These are phyloP conservation scores for Globisporangium spinosum DNA, from an alignment of 352 stramenopile genomes.

Conservation along the genomic window DNA sequence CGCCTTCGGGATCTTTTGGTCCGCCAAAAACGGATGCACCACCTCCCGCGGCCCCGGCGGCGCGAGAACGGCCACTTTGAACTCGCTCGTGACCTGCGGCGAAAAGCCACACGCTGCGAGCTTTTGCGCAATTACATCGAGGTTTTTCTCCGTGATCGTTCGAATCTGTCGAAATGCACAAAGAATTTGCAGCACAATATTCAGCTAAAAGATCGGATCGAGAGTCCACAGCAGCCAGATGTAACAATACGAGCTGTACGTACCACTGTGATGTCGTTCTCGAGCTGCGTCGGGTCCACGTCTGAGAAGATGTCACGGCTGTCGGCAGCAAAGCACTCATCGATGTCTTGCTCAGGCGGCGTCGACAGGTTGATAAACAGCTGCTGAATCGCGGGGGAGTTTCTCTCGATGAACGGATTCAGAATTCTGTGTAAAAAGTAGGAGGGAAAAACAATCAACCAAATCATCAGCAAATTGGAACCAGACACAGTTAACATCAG, in stretches of 20 bases:
- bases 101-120: slow-evolving; percentile 40
- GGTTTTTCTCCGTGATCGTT: slow-evolving; percentile 64
- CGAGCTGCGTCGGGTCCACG: slow-evolving; percentile 46
- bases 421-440: slow-evolving; percentile 43
- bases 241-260: slow-evolving; percentile 6
- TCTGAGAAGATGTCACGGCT: slow-evolving; percentile 73
- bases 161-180: slow-evolving; percentile 42
- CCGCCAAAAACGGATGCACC: slow-evolving; percentile 23
- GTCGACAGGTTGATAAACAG: slow-evolving; percentile 73
- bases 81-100: slow-evolving; percentile 40
- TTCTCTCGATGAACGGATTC: slow-evolving; percentile 86
- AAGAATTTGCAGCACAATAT: background rate
- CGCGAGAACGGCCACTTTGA: slow-evolving; percentile 48
- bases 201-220: background rate
- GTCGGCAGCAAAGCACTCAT: slow-evolving; percentile 71
- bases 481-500: background rate
- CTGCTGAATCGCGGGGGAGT: slow-evolving; percentile 71
- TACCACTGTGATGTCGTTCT: slow-evolving; percentile 55
- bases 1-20: slow-evolving; percentile 45
- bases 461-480: background rate
- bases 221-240: background rate
- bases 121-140: slow-evolving; percentile 69
- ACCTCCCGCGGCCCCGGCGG: slow-evolving; percentile 11
- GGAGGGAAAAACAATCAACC: background rate
- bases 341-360: slow-evolving; percentile 56